These are phyloP conservation scores for Phytopythium sindhum DNA, from an alignment of 352 stramenopile genomes.

Conservation along the genomic window DNA sequence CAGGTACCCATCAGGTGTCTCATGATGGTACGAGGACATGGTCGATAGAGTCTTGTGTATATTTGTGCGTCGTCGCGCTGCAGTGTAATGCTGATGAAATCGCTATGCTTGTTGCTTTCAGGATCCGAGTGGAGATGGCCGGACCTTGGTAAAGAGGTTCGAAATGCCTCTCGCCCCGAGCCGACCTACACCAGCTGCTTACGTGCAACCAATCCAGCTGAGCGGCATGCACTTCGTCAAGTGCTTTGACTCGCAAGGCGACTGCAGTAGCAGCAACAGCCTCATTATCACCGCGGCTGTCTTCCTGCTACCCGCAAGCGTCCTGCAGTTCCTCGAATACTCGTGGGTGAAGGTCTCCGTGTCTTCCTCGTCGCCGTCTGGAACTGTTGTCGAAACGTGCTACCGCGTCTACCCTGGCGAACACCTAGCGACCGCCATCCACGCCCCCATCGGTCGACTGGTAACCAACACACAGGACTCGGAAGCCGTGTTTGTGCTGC, in stretches of 20 bases:
- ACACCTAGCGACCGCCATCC: not conserved
- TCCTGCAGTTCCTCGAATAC: not conserved
- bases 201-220: not conserved
- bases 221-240: not conserved
- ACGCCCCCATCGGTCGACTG: not conserved
- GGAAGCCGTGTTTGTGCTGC: not conserved
- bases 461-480: not conserved
- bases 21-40: constrained; percentile 13
- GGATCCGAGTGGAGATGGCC: not conserved
- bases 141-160: not conserved
- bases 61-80: no score
- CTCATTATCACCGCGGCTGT: not conserved
- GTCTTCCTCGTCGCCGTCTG: not conserved
- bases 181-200: not conserved
- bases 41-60: no score
- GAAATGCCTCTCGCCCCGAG: not conserved
- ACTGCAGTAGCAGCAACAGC: not conserved
- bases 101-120: not conserved
- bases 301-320: not conserved
- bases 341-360: not conserved
- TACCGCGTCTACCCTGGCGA: not conserved
- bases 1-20: constrained; percentile 2
- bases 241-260: constrained; percentile 1
- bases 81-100: no score
- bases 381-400: not conserved